Evolutionary conservation across 1,284 basidiomycete species (phyloP), one percentile per base, ranked within the genome.

Genomic region (Pseudozyma flocculosa): DNA sequence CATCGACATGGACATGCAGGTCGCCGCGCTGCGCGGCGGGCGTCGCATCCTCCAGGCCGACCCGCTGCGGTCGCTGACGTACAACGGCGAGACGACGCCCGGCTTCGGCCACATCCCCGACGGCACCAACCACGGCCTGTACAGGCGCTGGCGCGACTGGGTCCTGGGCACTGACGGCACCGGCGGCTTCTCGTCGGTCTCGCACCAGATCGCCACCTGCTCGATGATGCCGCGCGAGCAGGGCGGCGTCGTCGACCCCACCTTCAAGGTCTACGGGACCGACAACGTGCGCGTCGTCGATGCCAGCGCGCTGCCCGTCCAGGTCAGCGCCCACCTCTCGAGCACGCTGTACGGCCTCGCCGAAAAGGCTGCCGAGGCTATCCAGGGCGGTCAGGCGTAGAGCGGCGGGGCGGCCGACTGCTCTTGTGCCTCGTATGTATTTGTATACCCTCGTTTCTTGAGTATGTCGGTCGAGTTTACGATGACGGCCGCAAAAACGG

Each of bases 161-260:
- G 68, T 73, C 30, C 50, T 76, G 55, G 49, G 78, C 56, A 54
- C 56, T 70, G 39, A 73, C 54, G 48, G 46, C 21, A 45, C 72
- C 68, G 63, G 77, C 62, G 79, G 79, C 46, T 70, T 37, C n/a
- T 15, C 41, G 4, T 41, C 48, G 23, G 83, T 84, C n/a, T 79
- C 80, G 19, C 84, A 85, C 73, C 85, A 85, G 4, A 80, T 87
- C 40, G 85, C 83, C 0, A 86, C 85, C 0, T 82, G 82, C 2
- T 79, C 85, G 4, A 86, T 88, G 85, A 85, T 85, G 82, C 78
- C 76, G 37, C 79, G 81, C 30, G 80, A 79, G 2, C 79, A 85
- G 4, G 86, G 86, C 26, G 86, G 85, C 70, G 76, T 72, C 56
- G 81, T 80, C 8, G 80, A 79, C 40, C 47, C 42, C 2, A 21